A percentile compares a stretch with the other conserved stretches of the same genome.
Conservation (phyloP, 225 moss, liverwort and hornwort genomes). For the Asterella californica region DNA sequence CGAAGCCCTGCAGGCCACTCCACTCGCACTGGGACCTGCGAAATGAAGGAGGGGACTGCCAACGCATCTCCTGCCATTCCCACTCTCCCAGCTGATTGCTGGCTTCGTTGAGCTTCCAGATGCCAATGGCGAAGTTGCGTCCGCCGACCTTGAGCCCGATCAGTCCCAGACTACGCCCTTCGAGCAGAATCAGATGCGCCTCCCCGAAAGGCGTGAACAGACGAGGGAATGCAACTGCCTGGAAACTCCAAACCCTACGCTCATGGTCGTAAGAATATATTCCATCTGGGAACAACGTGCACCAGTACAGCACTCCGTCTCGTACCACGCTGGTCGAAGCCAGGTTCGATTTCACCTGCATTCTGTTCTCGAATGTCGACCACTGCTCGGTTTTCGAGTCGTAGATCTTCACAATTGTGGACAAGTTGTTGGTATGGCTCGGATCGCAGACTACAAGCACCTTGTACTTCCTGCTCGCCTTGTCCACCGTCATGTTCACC, state of each 20-base stretch:
- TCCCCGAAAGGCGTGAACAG: constrained; percentile 33
- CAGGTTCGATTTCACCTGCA: constrained; percentile 27
- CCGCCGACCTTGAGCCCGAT: constrained; percentile 36
- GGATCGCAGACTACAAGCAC: constrained; percentile 31
- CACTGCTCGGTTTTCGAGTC: constrained; percentile 26
- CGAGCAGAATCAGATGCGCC: constrained; percentile 24
- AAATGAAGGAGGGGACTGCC: constrained; percentile 12
- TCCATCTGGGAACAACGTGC: constrained; percentile 30
- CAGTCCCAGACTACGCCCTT: constrained; percentile 22
- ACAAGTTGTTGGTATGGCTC: constrained; percentile 20
- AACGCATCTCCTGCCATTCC: constrained; percentile 22
- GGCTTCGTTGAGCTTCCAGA: constrained; percentile 23
- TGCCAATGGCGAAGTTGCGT: constrained; percentile 28
- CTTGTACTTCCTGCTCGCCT: constrained; percentile 14
- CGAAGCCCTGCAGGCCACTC: constrained; percentile 26
- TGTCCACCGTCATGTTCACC: constrained; percentile 29
- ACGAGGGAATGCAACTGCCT: constrained; percentile 21
- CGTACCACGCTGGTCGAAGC: constrained; percentile 30
- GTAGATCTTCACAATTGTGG: constrained; percentile 27
- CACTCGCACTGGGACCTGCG: constrained; percentile 11
- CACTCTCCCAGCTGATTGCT: background rate
- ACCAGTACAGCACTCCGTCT: constrained; percentile 36
- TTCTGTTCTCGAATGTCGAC: constrained; percentile 8
- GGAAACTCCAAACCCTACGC: constrained; percentile 19
- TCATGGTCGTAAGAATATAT: constrained; percentile 23